Evolutionary conservation across 306 rosid species (phyloP).

Genomic region (Ormosia semicastrata): DNA sequence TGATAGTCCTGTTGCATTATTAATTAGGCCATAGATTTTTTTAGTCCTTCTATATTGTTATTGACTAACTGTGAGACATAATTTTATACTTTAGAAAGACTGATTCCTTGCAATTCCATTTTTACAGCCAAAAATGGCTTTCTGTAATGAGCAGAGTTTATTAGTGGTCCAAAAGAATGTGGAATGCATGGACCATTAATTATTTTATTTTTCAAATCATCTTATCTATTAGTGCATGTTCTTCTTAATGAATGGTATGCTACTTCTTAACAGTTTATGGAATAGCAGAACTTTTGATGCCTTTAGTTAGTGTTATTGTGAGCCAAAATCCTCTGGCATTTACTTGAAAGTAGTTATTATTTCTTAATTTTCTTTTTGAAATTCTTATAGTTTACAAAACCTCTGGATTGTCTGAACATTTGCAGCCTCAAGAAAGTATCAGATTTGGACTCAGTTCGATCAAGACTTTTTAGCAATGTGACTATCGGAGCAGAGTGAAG

Average conservation of each 20-base stretch:
- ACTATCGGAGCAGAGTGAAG: too few relatives aligned
- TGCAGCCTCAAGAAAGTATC: constrained; percentile 46
- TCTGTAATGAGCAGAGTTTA: neutral
- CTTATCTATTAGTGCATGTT: neutral
- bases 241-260: neutral
- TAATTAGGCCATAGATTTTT: neutral
- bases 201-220: neutral
- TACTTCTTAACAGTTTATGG: neutral
- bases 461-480: too few relatives aligned
- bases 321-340: neutral
- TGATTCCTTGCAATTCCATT: neutral
- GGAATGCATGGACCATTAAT: neutral
- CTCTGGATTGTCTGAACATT: neutral
- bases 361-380: neutral
- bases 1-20: neutral
- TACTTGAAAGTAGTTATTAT: neutral
- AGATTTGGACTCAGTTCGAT: too few relatives aligned
- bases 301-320: neutral
- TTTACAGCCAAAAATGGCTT: neutral
- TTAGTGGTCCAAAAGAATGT: neutral
- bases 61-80: too few relatives aligned
- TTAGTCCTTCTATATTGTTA: neutral
- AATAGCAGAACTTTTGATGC: neutral
- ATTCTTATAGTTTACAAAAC: neutral
- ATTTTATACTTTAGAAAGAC: neutral